A percentile compares a stretch with the other conserved stretches of the same genome.
phyloP scores from a whole-genome alignment of 1,284 basidiomycete species.

The Cutaneotrichosporon spelunceum region DNA sequence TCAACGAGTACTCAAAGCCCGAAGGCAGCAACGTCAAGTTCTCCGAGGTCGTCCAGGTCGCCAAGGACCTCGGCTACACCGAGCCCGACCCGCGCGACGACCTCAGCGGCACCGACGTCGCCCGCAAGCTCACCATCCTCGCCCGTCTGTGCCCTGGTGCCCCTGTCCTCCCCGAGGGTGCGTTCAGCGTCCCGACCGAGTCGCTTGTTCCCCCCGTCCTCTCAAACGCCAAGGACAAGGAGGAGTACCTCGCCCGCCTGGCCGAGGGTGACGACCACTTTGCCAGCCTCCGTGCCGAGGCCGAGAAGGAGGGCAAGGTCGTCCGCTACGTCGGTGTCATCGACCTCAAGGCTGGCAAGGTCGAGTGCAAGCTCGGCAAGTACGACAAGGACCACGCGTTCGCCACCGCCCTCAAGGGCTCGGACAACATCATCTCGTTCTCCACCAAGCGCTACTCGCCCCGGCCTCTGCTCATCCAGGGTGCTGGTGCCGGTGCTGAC shows the following conservation, averaged over 20 bases:
- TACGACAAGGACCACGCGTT: conserved; percentile 88
- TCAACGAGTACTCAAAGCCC: conserved; percentile 81
- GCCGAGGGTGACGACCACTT: conserved; percentile 83
- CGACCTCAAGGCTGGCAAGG: conserved; percentile 67
- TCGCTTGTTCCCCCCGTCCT: conserved; percentile 81
- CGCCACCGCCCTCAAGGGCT: conserved; percentile 88
- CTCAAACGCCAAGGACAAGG: conserved; percentile 64
- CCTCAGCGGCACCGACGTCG: conserved; percentile 92
- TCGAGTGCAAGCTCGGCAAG: conserved; percentile 86
- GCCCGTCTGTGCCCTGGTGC: conserved; percentile 64
- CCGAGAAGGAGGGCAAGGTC: conserved; percentile 73
- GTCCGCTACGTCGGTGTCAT: conserved; percentile 93
- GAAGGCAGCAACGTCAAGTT: conserved; percentile 58
- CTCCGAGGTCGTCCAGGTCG: conserved; percentile 82
- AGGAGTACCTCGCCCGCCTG: conserved; percentile 76
- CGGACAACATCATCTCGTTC: conserved; percentile 98
- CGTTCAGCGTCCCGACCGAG: conserved; percentile 72
- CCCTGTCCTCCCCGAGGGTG: conserved; percentile 62
- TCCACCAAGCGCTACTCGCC: conserved; percentile 83
- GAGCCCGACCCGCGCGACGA: conserved; percentile 98
- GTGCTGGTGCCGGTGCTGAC: conserved; percentile 90
- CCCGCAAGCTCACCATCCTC: conserved; percentile 93
- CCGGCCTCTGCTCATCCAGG: conserved; percentile 86
- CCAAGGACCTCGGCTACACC: conserved; percentile 91
- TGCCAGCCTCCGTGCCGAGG: conserved; percentile 69